Percentiles rank a stretch among this genome's conserved stretches.
phyloP scores from a whole-genome alignment of 371 early-diverging fungal genomes.

The Phascolomyces articulosus region DNA sequence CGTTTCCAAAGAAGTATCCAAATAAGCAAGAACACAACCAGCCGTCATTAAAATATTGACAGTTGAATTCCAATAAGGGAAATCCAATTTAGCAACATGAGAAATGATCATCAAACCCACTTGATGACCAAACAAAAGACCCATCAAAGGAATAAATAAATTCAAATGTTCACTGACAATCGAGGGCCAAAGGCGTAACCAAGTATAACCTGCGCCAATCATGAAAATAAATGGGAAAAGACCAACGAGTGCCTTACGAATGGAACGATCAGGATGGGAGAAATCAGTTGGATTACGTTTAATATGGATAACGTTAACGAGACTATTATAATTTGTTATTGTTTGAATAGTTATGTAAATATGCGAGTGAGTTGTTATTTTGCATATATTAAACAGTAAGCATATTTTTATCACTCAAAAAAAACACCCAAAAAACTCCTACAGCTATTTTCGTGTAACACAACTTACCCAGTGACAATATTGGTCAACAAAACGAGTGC shows the following conservation, averaged over 20 bases:
- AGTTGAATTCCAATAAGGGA: conserved; percentile 77
- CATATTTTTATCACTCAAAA: too few relatives aligned
- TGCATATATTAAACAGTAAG: too few relatives aligned
- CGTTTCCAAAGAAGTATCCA: conserved; percentile 52
- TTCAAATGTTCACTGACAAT: conserved; percentile 68
- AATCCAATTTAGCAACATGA: conserved; percentile 81
- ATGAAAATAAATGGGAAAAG: conserved; percentile 68
- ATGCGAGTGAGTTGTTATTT: too few relatives aligned
- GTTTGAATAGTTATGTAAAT: too few relatives aligned
- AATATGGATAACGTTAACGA: conserved; percentile 35
- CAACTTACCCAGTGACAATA: conserved; percentile 57
- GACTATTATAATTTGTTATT: conserved; percentile 9
- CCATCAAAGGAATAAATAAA: conserved; percentile 68
- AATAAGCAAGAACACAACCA: conserved; percentile 70
- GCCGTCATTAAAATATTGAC: conserved; percentile 45
- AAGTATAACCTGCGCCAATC: conserved; percentile 56
- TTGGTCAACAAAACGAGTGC: conserved; percentile 61
- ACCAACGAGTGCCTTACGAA: conserved; percentile 60
- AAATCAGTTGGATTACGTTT: conserved; percentile 36
- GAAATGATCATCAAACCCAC: conserved; percentile 86
- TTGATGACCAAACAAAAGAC: conserved; percentile 84
- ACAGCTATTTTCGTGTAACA: too few relatives aligned
- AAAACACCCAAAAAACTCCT: too few relatives aligned
- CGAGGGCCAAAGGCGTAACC: conserved; percentile 75
- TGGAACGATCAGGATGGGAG: conserved; percentile 46